Conservation (phyloP, 208 protist species). For the Eutreptiella sp. region DNA sequence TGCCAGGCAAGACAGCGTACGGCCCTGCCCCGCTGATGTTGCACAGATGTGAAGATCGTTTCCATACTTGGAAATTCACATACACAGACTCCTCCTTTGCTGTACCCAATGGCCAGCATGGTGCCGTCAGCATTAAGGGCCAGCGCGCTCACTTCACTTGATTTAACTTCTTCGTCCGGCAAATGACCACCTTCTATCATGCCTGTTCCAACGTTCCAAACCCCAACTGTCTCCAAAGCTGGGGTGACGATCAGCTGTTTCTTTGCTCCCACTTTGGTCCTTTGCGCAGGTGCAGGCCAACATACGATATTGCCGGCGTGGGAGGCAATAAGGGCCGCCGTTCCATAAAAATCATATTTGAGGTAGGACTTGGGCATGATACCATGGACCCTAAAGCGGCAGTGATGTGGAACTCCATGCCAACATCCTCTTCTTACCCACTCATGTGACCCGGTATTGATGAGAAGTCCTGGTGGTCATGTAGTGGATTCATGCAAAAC, state of each 20-base stretch:
- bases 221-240: slow-evolving; percentile 67
- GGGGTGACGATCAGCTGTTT: slow-evolving; percentile 66
- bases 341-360: background rate
- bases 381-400: no score
- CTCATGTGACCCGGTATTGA: no score
- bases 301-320: slow-evolving; percentile 1
- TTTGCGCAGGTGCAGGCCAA: no score
- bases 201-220: slow-evolving; percentile 66
- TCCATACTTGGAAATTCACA: slow-evolving; percentile 35
- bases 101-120: slow-evolving; percentile 52
- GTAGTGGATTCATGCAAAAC: no score
- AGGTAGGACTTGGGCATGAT: slow-evolving; percentile 17
- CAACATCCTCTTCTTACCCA: no score
- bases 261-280: slow-evolving; percentile 29
- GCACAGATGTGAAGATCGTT: slow-evolving; percentile 43
- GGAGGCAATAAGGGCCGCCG: slow-evolving; percentile 13
- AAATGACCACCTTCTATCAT: slow-evolving; percentile 58
- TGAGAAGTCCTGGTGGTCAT: no score
- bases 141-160: slow-evolving; percentile 75
- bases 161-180: slow-evolving; percentile 59
- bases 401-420: no score
- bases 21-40: slow-evolving; percentile 43
- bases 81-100: slow-evolving; percentile 53
- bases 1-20: slow-evolving; percentile 53
- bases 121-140: slow-evolving; percentile 47